A percentile compares a stretch with the other conserved stretches of the same genome.
Conservation (phyloP, 2,329 filamentous ascomycete genomes). For the Pseudogymnoascus sp. region DNA sequence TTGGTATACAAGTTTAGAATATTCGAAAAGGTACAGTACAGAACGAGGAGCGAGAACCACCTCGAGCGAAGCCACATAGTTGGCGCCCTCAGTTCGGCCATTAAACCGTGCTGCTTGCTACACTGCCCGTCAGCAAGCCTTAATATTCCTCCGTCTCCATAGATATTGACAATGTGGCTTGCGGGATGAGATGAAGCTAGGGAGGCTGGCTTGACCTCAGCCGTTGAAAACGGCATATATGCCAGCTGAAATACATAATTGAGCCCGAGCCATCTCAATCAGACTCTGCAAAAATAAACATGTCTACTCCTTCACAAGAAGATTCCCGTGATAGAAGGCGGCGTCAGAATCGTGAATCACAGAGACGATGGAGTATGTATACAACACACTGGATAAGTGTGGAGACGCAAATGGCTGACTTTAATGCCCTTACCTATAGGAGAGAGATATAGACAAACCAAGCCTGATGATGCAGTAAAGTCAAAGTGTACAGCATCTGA, state of each 20-base stretch:
- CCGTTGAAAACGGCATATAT: neutral
- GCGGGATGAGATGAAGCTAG: neutral
- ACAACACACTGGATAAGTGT: neutral
- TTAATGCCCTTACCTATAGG: neutral
- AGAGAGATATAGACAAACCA: neutral
- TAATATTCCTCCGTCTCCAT: neutral
- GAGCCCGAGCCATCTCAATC: neutral
- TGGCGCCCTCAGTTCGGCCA: neutral
- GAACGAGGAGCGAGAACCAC: neutral
- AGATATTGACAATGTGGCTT: neutral
- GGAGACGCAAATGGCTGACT: neutral
- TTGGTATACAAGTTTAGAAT: neutral
- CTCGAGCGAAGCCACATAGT: neutral
- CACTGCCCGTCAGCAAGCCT: neutral
- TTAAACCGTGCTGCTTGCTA: neutral
- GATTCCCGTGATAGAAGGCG: neutral
- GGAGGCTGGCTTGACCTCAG: neutral
- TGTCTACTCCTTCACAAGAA: neutral
- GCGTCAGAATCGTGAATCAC: neutral
- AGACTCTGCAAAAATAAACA: neutral
- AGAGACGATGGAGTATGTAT: neutral
- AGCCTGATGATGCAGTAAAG: neutral
- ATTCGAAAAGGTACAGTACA: neutral
- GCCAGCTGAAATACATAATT: neutral
- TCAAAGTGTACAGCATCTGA: neutral